Base-by-base conservation (phyloP, 805 yeast genomes). In the Saccharomycopsis oosterbeekiorum region DNA sequence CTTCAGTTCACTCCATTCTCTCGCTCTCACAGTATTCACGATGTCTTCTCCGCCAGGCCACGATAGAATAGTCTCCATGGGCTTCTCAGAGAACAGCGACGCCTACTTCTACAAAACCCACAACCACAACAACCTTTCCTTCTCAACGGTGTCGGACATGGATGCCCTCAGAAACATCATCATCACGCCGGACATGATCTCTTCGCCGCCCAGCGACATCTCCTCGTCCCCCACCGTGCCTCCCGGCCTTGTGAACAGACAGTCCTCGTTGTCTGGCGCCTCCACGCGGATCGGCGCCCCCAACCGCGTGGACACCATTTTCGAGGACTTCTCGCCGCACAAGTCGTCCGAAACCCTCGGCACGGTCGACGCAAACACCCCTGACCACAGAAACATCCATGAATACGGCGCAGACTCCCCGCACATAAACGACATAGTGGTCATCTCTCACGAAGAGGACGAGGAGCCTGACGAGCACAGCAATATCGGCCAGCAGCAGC, bases 121-220 rank as follows among this genome's bases (percentile, higher is more conserved):
- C 54, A 42, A 34, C 24, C 59, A 19, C 29, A 56, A 47, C 34
- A 47, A 47, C 34, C 53, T 47, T 21, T 50, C 47, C 29, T 47
- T 47, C n/a, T 21, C 34, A 3, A 47, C 53, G n/a, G 53, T 47
- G 14, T 62, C 65, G 17, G 65, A 63, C 34, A 36, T 63, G 26
- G 65, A 63, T 43, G 65, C 65, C 19, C 62, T 63, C 11, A 41
- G 64, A 37, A 64, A 63, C 43, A 61, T 63, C 11, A 39, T 63
- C 14, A 58, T 61, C 9, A 59, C 64, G 14, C 65, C 65, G 5
- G 65, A 63, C 9, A 21, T 63, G 17, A 59, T 63, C 53, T 62
- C 65, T 1, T 43, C 64, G n/a, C 60, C 64, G 3, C 65, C 65
- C 15, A 47, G 34, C 34, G 53, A 47, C 6, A 21, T 47, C 9